Evolutionary conservation across 2,329 filamentous ascomycete species (phyloP).

Genomic region (Rugonectria rugulosa): DNA sequence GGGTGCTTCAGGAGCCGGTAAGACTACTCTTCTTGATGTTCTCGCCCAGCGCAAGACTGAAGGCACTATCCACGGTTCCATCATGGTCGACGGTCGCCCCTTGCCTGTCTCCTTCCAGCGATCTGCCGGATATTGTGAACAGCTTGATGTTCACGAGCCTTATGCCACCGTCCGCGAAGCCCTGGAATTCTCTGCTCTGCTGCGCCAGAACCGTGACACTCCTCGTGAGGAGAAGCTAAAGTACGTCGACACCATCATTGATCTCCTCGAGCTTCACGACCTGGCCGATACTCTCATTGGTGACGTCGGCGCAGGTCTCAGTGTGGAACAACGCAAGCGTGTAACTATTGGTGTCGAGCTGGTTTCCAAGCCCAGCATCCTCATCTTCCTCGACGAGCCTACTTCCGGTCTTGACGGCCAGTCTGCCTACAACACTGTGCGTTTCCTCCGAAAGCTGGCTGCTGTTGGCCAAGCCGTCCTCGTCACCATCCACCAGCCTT

Average conservation of each 20-base stretch:
- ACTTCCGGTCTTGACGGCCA: slow-evolving; percentile 73
- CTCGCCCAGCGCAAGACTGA: slow-evolving; percentile 82
- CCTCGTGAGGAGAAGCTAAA: slow-evolving; percentile 73
- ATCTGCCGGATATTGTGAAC: slow-evolving; percentile 81
- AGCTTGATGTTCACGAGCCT: slow-evolving; percentile 79
- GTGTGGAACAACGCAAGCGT: slow-evolving; percentile 61
- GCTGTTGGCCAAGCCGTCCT: slow-evolving; percentile 72
- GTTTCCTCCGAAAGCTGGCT: slow-evolving; percentile 71
- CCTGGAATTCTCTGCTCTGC: slow-evolving; percentile 75
- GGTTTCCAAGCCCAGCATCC: slow-evolving; percentile 65
- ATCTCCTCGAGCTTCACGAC: slow-evolving; percentile 61
- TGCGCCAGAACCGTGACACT: slow-evolving; percentile 73
- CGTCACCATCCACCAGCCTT: slow-evolving; percentile 76
- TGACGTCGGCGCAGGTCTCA: slow-evolving; percentile 58
- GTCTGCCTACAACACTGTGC: slow-evolving; percentile 70
- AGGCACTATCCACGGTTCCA: slow-evolving; percentile 76
- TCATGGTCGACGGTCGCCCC: slow-evolving; percentile 77
- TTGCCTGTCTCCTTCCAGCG: slow-evolving; percentile 79
- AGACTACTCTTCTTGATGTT: slow-evolving; percentile 85
- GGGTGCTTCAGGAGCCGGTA: slow-evolving; percentile 83
- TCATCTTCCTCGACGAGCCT: slow-evolving; percentile 70
- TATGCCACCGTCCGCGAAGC: slow-evolving; percentile 80
- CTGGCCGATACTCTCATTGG: slow-evolving; percentile 58
- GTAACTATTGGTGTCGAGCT: slow-evolving; percentile 69
- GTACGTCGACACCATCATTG: slow-evolving; percentile 82